A percentile compares a stretch with the other conserved stretches of the same genome.
Conservation (phyloP, 176 grass and related monocot genomes). For the Oryza glumipatula region DNA sequence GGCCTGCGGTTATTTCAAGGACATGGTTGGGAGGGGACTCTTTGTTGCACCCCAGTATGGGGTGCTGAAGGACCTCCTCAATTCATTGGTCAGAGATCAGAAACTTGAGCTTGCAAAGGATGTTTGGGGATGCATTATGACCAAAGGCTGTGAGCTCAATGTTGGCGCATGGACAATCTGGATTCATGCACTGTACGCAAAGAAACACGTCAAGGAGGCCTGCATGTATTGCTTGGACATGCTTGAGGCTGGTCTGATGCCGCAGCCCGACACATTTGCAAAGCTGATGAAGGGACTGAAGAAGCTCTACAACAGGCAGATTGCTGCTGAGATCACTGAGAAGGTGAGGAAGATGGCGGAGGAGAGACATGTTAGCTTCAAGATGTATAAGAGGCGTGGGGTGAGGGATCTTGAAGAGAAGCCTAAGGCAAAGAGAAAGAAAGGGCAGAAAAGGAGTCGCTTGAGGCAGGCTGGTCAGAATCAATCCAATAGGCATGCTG, state of each 20-base stretch:
- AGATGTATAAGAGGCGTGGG: constrained; percentile 94
- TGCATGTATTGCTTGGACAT: constrained; percentile 89
- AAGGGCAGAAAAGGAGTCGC: constrained; percentile 36
- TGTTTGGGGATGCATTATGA: constrained; percentile 78
- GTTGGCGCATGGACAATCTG: constrained; percentile 91
- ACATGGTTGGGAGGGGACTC: constrained; percentile 81
- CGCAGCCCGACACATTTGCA: constrained; percentile 83
- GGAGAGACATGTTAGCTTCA: constrained; percentile 90
- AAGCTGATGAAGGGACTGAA: constrained; percentile 91
- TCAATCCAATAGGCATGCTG: neutral
- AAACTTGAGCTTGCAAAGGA: constrained; percentile 93
- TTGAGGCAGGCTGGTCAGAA: constrained; percentile 1
- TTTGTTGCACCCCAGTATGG: constrained; percentile 86
- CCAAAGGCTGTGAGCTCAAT: constrained; percentile 82
- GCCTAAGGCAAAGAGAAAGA: constrained; percentile 63
- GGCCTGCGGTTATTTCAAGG: constrained; percentile 78
- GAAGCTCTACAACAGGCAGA: constrained; percentile 84
- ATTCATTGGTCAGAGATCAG: constrained; percentile 67
- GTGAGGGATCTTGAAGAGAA: constrained; percentile 79
- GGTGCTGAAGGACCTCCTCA: constrained; percentile 84
- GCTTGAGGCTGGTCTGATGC: constrained; percentile 89
- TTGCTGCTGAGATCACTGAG: constrained; percentile 88
- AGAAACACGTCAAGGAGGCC: constrained; percentile 85
- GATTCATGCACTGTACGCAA: constrained; percentile 81
- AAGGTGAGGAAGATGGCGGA: constrained; percentile 87